Base-by-base conservation (phyloP, 768 basidiomycete genomes). In the Boletales sp. region DNA sequence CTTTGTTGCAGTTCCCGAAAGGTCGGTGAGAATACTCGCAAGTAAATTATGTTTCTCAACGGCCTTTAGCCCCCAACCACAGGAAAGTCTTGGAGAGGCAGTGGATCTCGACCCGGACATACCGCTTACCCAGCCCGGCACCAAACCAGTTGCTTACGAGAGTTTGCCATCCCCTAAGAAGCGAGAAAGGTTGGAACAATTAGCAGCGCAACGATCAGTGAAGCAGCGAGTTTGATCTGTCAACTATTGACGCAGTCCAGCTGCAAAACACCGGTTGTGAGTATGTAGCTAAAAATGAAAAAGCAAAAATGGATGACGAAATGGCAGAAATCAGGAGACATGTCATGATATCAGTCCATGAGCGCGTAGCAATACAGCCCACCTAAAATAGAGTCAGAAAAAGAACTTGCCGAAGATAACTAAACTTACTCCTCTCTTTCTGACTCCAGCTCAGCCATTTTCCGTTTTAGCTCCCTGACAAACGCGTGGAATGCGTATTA, bases 371-470 rank as follows among this genome's bases (percentile, higher is more conserved):
- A 90, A 70, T 44, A 75, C 74, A 45, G 77, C 80, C 84, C 87
- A 90, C 64, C 88, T 90, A 32, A 48, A 54, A 33, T 21, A 43
- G 41, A 11, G 50, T 67, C 35, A 66, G 54, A 18, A 5, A 8
- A 30, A 44, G 30, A 44, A 21, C 21, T 12, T 6, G 33, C 12
- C 37, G n/a, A 12, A 14, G 32, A 31, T 36, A 44, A 31, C 36
- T 11, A 7, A 12, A 76, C 86, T 59, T 64, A 94, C 89, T 92
- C 87, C 67, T 90, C 86, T 51, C 81, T 80, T 66, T 92, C 84
- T 58, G 83, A 70, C 66, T 91, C 86, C 32, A 77, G 63, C 65
- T 90, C 87, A 37, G 81, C 77, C 45, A 93, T 61, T 52, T 77
- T 81, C 53, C 82, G 79, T 65, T 84, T 88, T 32, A 92, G 68